phyloP scores from a whole-genome alignment of 2,329 filamentous ascomycete species.

The Sporothrix mexicana region DNA sequence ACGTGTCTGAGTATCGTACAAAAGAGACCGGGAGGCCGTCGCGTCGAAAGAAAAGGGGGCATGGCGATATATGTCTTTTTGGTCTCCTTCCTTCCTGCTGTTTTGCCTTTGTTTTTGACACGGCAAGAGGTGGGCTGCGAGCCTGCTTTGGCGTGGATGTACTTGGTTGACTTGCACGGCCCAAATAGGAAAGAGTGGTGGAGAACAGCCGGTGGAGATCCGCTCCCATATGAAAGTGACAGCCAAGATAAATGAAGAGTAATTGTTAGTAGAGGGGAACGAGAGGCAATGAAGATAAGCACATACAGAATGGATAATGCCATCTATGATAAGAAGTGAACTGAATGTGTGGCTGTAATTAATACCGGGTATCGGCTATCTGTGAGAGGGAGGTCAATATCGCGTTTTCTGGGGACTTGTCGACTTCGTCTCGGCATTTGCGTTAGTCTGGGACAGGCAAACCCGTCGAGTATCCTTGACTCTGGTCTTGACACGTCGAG shows the following conservation, averaged over 20 bases:
- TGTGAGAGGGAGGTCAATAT: neutral
- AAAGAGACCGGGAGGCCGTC: neutral
- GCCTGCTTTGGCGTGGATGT: no score
- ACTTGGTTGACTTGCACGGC: neutral
- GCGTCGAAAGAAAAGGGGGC: neutral
- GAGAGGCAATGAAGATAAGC: neutral
- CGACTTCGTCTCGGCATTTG: neutral
- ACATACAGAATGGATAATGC: neutral
- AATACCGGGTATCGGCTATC: constrained; percentile 17
- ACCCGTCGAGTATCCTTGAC: neutral
- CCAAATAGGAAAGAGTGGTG: neutral
- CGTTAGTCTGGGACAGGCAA: neutral
- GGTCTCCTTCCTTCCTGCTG: neutral
- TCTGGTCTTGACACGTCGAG: neutral
- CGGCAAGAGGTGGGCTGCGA: no score
- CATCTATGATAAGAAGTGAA: neutral
- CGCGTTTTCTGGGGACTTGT: neutral
- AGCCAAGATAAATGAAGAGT: neutral
- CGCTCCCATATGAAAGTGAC: neutral
- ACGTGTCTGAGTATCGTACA: neutral
- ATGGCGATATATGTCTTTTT: neutral
- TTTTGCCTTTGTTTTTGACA: no score
- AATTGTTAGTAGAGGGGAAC: neutral
- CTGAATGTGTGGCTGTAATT: neutral
- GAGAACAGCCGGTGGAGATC: neutral